These are phyloP conservation scores for Dactylellina drechsleri DNA, from an alignment of 2,329 filamentous ascomycete genomes.

Conservation along the genomic window DNA sequence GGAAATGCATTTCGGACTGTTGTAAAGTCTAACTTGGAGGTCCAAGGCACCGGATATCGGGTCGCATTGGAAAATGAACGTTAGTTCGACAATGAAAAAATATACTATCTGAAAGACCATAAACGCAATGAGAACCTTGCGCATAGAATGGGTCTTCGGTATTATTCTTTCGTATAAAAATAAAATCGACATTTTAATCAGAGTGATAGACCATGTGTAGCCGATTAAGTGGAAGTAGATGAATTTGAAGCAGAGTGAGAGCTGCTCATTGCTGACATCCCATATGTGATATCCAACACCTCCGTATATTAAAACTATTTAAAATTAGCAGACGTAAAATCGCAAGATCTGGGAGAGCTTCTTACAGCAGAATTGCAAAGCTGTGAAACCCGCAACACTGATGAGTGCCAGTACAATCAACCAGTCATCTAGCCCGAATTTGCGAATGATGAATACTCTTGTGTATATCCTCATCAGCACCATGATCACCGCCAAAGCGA, in stretches of 20 bases:
- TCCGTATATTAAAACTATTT: slow-evolving; percentile 44
- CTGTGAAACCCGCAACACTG: slow-evolving; percentile 46
- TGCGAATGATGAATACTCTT: slow-evolving; percentile 45
- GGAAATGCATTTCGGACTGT: slow-evolving; percentile 37
- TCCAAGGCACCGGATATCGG: slow-evolving; percentile 32
- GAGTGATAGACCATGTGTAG: slow-evolving; percentile 47
- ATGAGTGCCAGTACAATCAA: slow-evolving; percentile 45
- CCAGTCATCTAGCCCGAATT: slow-evolving; percentile 50
- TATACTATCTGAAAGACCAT: slow-evolving; percentile 51
- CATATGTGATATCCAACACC: slow-evolving; percentile 52
- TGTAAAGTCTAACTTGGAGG: slow-evolving; percentile 24
- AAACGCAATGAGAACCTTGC: slow-evolving; percentile 46
- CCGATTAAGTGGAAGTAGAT: slow-evolving; percentile 53
- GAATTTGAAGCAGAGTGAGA: slow-evolving; percentile 49
- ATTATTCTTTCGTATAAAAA: slow-evolving; percentile 52
- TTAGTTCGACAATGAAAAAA: slow-evolving; percentile 42
- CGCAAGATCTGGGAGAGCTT: background rate
- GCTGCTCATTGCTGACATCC: slow-evolving; percentile 45
- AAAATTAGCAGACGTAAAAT: too few relatives aligned
- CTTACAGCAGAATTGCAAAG: slow-evolving; percentile 53
- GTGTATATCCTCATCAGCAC: slow-evolving; percentile 52
- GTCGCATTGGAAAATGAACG: slow-evolving; percentile 51
- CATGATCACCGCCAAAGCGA: slow-evolving; percentile 47
- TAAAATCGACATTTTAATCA: slow-evolving; percentile 54
- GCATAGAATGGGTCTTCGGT: slow-evolving; percentile 47